These are phyloP conservation scores for Sugiyamaella chiloensis DNA, from an alignment of 805 yeast species.

Conservation along the genomic window DNA sequence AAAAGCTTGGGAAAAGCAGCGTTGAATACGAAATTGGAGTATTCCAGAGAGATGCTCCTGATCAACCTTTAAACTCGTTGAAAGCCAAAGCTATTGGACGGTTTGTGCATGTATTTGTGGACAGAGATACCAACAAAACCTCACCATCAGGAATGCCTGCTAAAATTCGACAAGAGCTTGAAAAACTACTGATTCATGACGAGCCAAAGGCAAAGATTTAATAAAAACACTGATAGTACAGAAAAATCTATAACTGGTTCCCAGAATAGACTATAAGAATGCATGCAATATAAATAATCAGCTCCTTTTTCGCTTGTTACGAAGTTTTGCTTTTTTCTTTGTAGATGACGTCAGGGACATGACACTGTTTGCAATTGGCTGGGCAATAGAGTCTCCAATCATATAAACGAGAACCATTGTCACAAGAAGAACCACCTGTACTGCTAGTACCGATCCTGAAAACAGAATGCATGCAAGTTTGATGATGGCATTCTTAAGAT, in stretches of 20 bases:
- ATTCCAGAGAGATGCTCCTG: conserved; percentile 25
- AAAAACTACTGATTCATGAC: background rate
- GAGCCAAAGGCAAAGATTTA: no score
- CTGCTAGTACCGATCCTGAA: conserved; percentile 17
- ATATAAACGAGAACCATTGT: conserved; percentile 22
- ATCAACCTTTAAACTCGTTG: conserved; percentile 11
- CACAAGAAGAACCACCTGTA: conserved; percentile 21
- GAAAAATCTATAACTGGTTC: no score
- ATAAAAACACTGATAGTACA: no score
- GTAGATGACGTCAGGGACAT: background rate
- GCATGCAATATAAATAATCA: background rate
- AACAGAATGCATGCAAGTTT: conserved; percentile 14
- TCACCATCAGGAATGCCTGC: conserved; percentile 20
- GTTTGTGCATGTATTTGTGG: conserved; percentile 31
- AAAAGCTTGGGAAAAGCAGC: conserved; percentile 27
- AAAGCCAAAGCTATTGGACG: conserved; percentile 29
- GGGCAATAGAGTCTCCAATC: conserved; percentile 20
- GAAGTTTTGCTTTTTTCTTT: background rate
- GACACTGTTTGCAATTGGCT: conserved; percentile 10
- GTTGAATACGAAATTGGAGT: conserved; percentile 31
- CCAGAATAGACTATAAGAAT: background rate
- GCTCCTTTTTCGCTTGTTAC: conserved; percentile 8
- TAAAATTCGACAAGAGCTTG: conserved; percentile 10
- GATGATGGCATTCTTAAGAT: conserved; percentile 2
- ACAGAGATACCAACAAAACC: conserved; percentile 25